These are phyloP conservation scores for Calonectria pseudoreteaudii DNA, from an alignment of 2,329 filamentous ascomycete genomes.

Conservation along the genomic window DNA sequence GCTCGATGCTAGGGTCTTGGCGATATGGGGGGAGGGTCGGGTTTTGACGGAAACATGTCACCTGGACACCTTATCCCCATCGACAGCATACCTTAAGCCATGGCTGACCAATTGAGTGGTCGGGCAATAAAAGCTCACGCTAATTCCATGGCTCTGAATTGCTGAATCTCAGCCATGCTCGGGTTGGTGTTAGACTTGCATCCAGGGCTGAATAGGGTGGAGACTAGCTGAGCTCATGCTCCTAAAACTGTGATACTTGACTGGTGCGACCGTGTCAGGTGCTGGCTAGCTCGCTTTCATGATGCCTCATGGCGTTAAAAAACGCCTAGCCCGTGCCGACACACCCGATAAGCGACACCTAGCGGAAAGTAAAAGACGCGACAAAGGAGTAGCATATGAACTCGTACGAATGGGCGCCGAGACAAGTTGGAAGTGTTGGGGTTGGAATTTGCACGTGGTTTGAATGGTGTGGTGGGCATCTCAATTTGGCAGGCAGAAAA, in stretches of 20 bases:
- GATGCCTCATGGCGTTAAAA: not conserved
- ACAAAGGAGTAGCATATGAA: not conserved
- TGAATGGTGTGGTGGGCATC: not conserved
- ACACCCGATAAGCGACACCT: not conserved
- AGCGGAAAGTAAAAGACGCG: not conserved
- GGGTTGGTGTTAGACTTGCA: not conserved
- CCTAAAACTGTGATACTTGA: not conserved
- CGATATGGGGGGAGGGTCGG: not conserved
- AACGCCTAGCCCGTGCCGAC: not conserved
- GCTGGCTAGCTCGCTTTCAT: not conserved
- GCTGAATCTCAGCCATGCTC: not conserved
- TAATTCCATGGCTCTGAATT: not conserved
- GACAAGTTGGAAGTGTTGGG: not conserved
- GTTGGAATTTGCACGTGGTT: not conserved
- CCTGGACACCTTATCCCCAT: not conserved
- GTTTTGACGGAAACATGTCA: not conserved
- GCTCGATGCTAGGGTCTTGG: not conserved
- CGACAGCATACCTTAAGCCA: not conserved
- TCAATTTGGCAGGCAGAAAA: not conserved
- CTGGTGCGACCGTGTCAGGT: not conserved
- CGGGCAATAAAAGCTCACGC: not conserved
- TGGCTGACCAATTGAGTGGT: not conserved
- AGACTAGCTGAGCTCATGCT: not conserved
- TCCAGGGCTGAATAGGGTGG: not conserved
- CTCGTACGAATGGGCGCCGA: not conserved